Percentiles rank a stretch among this genome's conserved stretches.
phyloP scores from a whole-genome alignment of 805 yeast species.

The Candida taoyuanica region DNA sequence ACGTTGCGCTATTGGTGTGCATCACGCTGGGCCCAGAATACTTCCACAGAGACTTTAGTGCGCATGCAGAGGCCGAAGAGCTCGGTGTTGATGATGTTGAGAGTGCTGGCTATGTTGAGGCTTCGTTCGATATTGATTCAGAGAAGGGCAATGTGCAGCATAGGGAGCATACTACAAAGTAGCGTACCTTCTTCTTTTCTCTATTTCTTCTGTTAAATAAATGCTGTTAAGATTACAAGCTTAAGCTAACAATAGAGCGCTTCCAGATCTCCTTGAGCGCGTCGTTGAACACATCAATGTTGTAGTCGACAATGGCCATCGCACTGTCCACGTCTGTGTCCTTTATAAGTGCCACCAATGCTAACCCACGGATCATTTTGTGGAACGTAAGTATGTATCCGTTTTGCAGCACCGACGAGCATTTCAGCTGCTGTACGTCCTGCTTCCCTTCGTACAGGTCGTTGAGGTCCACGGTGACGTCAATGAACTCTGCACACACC shows the following conservation, averaged over 20 bases:
- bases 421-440: conserved; percentile 42
- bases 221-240: too few relatives aligned
- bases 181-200: too few relatives aligned
- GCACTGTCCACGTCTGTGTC: conserved; percentile 40
- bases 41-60: conserved; percentile 34
- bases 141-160: conserved; percentile 11
- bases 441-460: conserved; percentile 47
- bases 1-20: conserved; percentile 44
- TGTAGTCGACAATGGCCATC: conserved; percentile 77
- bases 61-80: conserved; percentile 17
- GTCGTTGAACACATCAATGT: conserved; percentile 73
- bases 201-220: neutral
- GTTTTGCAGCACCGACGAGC: conserved; percentile 72
- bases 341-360: conserved; percentile 82
- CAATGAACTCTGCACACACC: conserved; percentile 95
- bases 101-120: neutral
- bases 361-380: conserved; percentile 90
- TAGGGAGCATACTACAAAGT: conserved; percentile 1
- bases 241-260: conserved; percentile 26
- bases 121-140: conserved; percentile 1
- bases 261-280: conserved; percentile 65
- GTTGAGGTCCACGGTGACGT: conserved; percentile 85
- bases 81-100: conserved; percentile 5
- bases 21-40: conserved; percentile 56
- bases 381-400: conserved; percentile 81